A percentile compares a stretch with the other conserved stretches of the same genome.
These are phyloP conservation scores for Epichloe sp. DNA, from an alignment of 2,329 filamentous ascomycete genomes.

Conservation along the genomic window DNA sequence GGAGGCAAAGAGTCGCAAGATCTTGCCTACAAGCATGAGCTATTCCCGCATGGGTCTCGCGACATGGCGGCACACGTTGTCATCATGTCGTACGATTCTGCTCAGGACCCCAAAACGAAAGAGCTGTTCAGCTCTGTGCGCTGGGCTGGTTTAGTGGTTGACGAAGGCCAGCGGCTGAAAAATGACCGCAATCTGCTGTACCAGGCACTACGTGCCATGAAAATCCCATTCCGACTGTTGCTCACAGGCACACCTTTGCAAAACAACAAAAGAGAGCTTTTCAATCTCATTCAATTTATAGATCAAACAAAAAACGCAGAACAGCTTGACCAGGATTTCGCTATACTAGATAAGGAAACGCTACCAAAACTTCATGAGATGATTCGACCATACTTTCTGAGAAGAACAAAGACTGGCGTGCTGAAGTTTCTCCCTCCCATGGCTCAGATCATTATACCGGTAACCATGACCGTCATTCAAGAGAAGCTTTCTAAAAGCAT, in stretches of 20 bases:
- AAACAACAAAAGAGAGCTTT: conserved; percentile 88
- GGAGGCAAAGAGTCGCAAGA: conserved; percentile 63
- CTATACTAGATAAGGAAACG: conserved; percentile 70
- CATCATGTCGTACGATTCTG: conserved; percentile 88
- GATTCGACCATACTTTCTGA: conserved; percentile 59
- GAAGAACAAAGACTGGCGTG: conserved; percentile 79
- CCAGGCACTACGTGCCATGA: conserved; percentile 55
- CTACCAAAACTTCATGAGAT: conserved; percentile 68
- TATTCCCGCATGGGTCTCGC: conserved; percentile 55
- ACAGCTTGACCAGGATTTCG: conserved; percentile 61
- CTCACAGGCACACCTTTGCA: conserved; percentile 88
- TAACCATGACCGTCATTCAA: conserved; percentile 90
- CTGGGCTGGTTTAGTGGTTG: conserved; percentile 83
- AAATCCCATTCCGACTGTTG: conserved; percentile 70
- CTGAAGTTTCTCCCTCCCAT: conserved; percentile 86
- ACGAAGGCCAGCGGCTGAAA: conserved; percentile 91
- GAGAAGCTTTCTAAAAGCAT: conserved; percentile 93
- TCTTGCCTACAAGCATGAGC: conserved; percentile 68
- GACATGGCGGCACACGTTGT: conserved; percentile 81
- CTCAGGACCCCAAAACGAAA: conserved; percentile 56
- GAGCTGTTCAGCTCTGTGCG: conserved; percentile 55
- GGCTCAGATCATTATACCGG: conserved; percentile 85
- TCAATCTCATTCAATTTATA: conserved; percentile 92
- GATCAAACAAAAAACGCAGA: conserved; percentile 59
- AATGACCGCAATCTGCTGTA: conserved; percentile 83